Percentiles rank a stretch among this genome's conserved stretches.
These are phyloP conservation scores for Kitagawia praeruptora DNA, from an alignment of 129 eudicot species.

Conservation along the genomic window DNA sequence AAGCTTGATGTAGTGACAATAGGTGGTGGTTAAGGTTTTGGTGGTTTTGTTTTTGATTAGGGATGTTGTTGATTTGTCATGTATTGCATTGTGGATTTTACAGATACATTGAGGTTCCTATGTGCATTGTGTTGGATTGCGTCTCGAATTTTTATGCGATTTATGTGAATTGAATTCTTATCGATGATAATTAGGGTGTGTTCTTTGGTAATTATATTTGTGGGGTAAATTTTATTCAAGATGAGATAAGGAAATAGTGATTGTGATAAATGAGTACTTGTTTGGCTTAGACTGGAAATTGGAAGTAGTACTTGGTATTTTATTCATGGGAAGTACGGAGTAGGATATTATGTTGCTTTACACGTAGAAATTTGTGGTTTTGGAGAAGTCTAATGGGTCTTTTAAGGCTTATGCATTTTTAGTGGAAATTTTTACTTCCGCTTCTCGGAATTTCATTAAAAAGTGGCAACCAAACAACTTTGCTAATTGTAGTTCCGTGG, in stretches of 20 bases:
- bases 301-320: not conserved
- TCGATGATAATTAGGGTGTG: not conserved
- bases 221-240: not conserved
- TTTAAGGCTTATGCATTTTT: not conserved
- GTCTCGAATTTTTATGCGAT: not conserved
- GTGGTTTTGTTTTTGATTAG: too few relatives aligned
- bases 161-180: too few relatives aligned
- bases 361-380: not conserved
- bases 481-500: not conserved
- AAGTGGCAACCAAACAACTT: not conserved
- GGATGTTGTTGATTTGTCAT: not conserved
- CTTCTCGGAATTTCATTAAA: not conserved
- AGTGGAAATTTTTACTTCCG: not conserved
- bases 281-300: not conserved
- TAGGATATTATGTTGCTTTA: not conserved
- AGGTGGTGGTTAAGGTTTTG: not conserved
- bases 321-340: too few relatives aligned
- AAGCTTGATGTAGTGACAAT: not conserved
- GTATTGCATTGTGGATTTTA: not conserved
- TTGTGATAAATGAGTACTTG: not conserved
- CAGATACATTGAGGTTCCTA: slow-evolving; percentile 4
- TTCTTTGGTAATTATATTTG: not conserved
- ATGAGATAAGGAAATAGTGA: not conserved
- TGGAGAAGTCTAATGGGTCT: not conserved
- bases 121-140: not conserved